A percentile compares a stretch with the other conserved stretches of the same genome.
Conservation (phyloP, 2,329 filamentous ascomycete species). For the Neofusicoccum ribis region DNA sequence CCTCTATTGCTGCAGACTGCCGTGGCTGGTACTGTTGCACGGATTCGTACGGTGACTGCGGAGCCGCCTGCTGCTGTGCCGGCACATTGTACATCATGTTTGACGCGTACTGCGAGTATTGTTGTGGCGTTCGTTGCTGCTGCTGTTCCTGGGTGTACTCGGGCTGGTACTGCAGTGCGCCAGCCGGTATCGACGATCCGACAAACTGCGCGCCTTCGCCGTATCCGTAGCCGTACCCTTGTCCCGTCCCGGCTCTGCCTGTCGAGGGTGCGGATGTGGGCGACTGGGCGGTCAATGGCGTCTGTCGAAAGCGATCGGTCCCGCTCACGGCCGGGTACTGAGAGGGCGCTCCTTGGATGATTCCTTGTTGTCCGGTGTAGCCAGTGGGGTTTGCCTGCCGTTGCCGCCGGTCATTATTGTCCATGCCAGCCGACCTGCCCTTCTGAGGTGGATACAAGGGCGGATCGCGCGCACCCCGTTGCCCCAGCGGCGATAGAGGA, state of each 20-base stretch:
- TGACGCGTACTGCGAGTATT: constrained; percentile 57
- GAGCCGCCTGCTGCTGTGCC: constrained; percentile 58
- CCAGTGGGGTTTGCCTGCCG: constrained; percentile 73
- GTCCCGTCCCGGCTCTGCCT: constrained; percentile 39
- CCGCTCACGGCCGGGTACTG: constrained; percentile 47
- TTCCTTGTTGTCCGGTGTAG: constrained; percentile 56
- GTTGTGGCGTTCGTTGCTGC: constrained; percentile 52
- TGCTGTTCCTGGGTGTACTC: constrained; percentile 60
- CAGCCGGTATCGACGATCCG: constrained; percentile 54
- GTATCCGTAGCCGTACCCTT: constrained; percentile 52
- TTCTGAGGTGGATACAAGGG: constrained; percentile 56
- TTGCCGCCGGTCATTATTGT: constrained; percentile 71
- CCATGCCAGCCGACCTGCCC: constrained; percentile 67
- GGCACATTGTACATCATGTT: constrained; percentile 79
- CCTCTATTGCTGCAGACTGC: constrained; percentile 75
- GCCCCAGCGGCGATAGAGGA: constrained; percentile 65
- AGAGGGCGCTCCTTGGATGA: constrained; percentile 43
- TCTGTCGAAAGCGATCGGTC: constrained; percentile 51
- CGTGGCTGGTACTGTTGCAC: constrained; percentile 73
- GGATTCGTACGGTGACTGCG: constrained; percentile 69
- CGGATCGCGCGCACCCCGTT: constrained; percentile 60
- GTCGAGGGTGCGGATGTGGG: constrained; percentile 43
- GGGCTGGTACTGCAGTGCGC: constrained; percentile 62
- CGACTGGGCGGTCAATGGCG: constrained; percentile 44
- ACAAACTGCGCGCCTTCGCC: constrained; percentile 57